phyloP scores from a whole-genome alignment of 1,139 yeast genomes.

The Lizanozyma gosingica region DNA sequence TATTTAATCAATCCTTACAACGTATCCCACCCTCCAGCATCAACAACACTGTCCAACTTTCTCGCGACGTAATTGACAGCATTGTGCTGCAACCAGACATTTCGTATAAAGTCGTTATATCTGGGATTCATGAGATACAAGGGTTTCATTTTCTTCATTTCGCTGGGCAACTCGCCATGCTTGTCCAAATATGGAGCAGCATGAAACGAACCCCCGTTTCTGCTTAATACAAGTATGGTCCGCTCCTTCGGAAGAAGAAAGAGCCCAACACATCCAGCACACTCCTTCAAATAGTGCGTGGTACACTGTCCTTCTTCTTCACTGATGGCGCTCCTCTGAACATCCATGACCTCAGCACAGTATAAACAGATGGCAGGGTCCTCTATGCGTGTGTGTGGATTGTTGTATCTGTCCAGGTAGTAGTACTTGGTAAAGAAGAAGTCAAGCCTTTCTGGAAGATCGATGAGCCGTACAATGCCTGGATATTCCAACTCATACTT shows the following conservation, averaged over 20 bases:
- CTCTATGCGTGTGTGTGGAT: slow-evolving; percentile 34
- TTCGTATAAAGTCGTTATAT: slow-evolving; percentile 59
- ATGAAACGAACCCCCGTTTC: slow-evolving; percentile 72
- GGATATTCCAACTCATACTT: slow-evolving; percentile 46
- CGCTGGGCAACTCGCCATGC: slow-evolving; percentile 83
- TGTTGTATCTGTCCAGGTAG: slow-evolving; percentile 34
- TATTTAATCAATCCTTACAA: slow-evolving; percentile 25
- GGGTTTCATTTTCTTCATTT: slow-evolving; percentile 63
- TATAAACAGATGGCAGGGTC: slow-evolving; percentile 87
- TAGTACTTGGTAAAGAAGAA: slow-evolving; percentile 55
- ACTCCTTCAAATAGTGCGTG: slow-evolving; percentile 51
- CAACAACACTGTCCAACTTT: slow-evolving; percentile 66
- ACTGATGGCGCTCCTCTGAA: slow-evolving; percentile 53
- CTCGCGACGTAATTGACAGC: slow-evolving; percentile 72
- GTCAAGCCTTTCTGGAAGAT: slow-evolving; percentile 62
- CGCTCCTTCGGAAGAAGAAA: slow-evolving; percentile 73
- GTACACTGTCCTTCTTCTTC: slow-evolving; percentile 57
- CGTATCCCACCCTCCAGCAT: slow-evolving; percentile 96
- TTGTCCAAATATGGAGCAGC: slow-evolving; percentile 79
- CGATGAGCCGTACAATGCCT: slow-evolving; percentile 50
- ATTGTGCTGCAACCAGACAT: slow-evolving; percentile 74
- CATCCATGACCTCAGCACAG: slow-evolving; percentile 64
- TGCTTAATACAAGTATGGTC: slow-evolving; percentile 56
- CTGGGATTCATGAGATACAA: slow-evolving; percentile 55
- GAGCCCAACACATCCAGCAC: slow-evolving; percentile 63